Evolutionary conservation across 2,329 filamentous ascomycete species (phyloP).

Genomic region (Akanthomyces muscarius): DNA sequence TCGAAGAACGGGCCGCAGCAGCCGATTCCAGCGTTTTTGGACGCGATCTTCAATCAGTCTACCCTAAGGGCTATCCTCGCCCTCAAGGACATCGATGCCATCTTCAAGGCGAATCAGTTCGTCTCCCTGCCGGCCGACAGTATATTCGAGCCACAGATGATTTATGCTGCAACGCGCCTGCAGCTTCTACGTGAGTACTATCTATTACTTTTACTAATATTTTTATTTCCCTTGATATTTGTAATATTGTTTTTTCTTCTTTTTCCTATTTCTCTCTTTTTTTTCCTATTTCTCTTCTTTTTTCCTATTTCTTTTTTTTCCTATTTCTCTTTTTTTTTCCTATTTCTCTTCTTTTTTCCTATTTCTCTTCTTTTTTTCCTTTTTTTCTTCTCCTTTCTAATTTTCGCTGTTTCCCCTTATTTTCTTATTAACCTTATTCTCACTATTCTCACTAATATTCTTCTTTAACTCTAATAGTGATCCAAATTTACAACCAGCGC

Average conservation of each 20-base stretch:
- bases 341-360: not conserved
- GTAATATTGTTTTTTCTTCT: conserved; percentile 4
- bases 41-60: not conserved
- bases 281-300: not conserved
- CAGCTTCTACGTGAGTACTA: conserved; percentile 22
- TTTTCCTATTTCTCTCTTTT: conserved; percentile 9
- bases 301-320: no score
- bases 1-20: no score
- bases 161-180: conserved; percentile 17
- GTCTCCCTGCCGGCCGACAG: not conserved
- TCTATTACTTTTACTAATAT: not conserved
- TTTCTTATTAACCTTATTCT: no score
- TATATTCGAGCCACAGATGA: conserved; percentile 19
- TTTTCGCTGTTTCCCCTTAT: not conserved
- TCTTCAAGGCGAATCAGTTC: conserved; percentile 22
- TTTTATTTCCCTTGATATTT: not conserved
- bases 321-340: conserved; percentile 9
- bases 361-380: conserved; percentile 14
- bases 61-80: not conserved
- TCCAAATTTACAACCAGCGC: conserved; percentile 21
- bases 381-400: conserved; percentile 6
- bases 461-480: conserved; percentile 22
- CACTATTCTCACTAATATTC: no score
- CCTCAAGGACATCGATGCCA: conserved; percentile 7
- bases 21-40: not conserved